Base-by-base conservation (phyloP, 495 filamentous ascomycete species). In the Lindgomyces ingoldianus region DNA sequence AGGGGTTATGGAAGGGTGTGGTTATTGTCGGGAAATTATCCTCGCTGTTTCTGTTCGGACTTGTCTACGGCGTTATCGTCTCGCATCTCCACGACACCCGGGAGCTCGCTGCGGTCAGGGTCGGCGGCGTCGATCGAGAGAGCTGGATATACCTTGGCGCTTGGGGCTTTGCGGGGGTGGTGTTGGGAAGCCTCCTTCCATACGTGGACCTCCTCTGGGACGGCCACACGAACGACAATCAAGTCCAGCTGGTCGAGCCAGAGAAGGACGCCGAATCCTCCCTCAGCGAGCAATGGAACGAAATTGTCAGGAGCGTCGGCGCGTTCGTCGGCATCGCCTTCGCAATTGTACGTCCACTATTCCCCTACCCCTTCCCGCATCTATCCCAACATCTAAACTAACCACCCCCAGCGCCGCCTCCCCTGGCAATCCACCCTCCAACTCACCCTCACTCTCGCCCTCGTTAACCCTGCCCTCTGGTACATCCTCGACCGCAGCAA, bases 311-410 rank as follows among this genome's bases (percentile, higher is more conserved):
- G 57, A 90, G 91, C 62, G 86, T 98, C 44, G 95, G 94, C 39
- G 92, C 91, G 16, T 97, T 98, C 76, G 86, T 96, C 24, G 94
- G 94, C 12, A 94, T 98, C 74, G 92, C 91, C 19, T 98, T 96
- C 79, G 94, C 94, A 18, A 96, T 98, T 80, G 89, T 93, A 81
- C 74, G 86, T 80, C 19, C 60, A 11, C 19, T 50, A 16, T 11
- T 6, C 4, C 6, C 44, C n/a, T 41, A 18, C 44, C n/a, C 4
- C n/a, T 50, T 14, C 25, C 22, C 14, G 3, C 22, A 50, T 16
- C 19, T 22, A 25, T 8, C 19, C 22, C 30, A 22, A 30, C 46
- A n/a, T 59, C 66, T 46, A 3, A 57, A 46, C 58, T 71, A 67
- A 57, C 59, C 11, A 9, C n/a, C 55, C 72, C 33, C 68, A 94